phyloP scores from a whole-genome alignment of 1,284 basidiomycete genomes.

The Leucoagaricus sp. region DNA sequence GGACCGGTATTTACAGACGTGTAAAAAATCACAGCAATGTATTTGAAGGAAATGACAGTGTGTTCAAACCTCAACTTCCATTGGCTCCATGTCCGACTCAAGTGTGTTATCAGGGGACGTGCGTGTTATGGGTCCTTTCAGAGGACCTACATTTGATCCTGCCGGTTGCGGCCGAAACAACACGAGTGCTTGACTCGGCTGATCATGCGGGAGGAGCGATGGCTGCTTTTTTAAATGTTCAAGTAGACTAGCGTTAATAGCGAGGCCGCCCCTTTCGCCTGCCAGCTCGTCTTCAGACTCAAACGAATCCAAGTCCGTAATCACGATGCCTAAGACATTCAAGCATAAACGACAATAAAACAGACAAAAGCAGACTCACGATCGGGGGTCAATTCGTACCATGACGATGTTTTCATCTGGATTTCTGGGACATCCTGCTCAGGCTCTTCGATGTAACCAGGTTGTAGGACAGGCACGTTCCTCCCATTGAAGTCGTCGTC shows the following conservation, averaged over 20 bases:
- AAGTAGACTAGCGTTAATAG: constrained; percentile 50
- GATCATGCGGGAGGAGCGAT: constrained; percentile 20
- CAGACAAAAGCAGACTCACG: constrained; percentile 44
- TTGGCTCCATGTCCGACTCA: constrained; percentile 9
- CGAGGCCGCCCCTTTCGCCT: constrained; percentile 21
- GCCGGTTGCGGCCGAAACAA: constrained; percentile 53
- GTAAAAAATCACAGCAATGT: background rate
- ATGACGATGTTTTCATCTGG: constrained; percentile 60
- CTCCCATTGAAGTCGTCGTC: constrained; percentile 10
- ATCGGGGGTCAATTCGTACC: constrained; percentile 72
- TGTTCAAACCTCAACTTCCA: constrained; percentile 8
- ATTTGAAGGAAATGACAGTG: background rate
- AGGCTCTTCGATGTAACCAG: constrained; percentile 50
- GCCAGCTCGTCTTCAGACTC: constrained; percentile 40
- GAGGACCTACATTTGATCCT: constrained; percentile 14
- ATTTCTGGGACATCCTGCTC: constrained; percentile 49
- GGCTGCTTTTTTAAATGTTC: constrained; percentile 36
- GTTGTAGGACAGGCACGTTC: constrained; percentile 25
- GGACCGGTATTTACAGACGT: constrained; percentile 6
- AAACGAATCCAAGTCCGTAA: constrained; percentile 59
- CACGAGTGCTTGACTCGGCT: constrained; percentile 54
- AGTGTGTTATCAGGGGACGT: background rate
- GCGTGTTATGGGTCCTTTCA: constrained; percentile 14
- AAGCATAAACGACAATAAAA: background rate
- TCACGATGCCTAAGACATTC: constrained; percentile 49